Conservation (phyloP, 208 protist genomes). For the Leishmania amazonensis region DNA sequence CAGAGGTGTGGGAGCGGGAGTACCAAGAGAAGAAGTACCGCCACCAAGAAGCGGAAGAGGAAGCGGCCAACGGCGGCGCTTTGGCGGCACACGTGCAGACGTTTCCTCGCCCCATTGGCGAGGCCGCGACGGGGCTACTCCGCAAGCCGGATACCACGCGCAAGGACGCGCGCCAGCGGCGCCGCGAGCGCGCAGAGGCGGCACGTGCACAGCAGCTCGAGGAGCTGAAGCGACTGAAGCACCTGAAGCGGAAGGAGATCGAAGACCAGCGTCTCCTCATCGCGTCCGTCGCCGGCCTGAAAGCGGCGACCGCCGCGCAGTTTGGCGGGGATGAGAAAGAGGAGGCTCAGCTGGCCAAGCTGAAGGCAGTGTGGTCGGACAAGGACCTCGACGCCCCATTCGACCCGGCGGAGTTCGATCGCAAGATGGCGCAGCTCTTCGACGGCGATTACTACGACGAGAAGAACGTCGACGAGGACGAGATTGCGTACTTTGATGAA, state of each 20-base stretch:
- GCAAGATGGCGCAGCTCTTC: slow-evolving; percentile 88
- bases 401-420: slow-evolving; percentile 86
- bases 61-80: slow-evolving; percentile 48
- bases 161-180: slow-evolving; percentile 82
- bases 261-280: slow-evolving; percentile 83
- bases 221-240: slow-evolving; percentile 91
- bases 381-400: slow-evolving; percentile 85
- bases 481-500: slow-evolving; percentile 87
- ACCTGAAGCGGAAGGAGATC: slow-evolving; percentile 90
- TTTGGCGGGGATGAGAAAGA: slow-evolving; percentile 47
- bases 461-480: slow-evolving; percentile 83
- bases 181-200: slow-evolving; percentile 71
- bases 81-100: slow-evolving; percentile 62
- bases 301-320: background rate
- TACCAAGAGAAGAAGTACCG: slow-evolving; percentile 89
- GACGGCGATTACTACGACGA: slow-evolving; percentile 89
- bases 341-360: slow-evolving; percentile 50
- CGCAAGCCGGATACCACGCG: slow-evolving; percentile 69
- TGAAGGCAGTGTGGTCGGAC: slow-evolving; percentile 77
- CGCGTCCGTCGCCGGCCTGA: slow-evolving; percentile 52
- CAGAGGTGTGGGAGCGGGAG: slow-evolving; percentile 83
- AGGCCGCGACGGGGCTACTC: slow-evolving; percentile 68
- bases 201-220: slow-evolving; percentile 69
- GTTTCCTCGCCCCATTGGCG: slow-evolving; percentile 80
- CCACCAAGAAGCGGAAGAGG: slow-evolving; percentile 72